Evolutionary conservation across 768 basidiomycete species (phyloP).

Genomic region (Clavaria fumosa): DNA sequence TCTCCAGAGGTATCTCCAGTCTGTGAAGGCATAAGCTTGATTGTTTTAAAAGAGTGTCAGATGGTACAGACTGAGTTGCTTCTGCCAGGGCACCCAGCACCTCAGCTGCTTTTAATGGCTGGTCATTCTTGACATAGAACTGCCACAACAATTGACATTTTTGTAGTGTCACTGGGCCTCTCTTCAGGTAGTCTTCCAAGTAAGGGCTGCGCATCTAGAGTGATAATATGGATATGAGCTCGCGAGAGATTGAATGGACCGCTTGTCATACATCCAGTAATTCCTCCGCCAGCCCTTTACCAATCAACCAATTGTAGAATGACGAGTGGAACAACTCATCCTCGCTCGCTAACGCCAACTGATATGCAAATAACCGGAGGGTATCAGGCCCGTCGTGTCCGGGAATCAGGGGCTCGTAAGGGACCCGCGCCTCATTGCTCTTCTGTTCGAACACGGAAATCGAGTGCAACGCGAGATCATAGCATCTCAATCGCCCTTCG

Average conservation of each 20-base stretch:
- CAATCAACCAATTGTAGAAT: conserved; percentile 89
- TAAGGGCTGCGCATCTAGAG: conserved; percentile 69
- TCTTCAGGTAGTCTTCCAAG: conserved; percentile 75
- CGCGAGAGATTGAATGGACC: conserved; percentile 12
- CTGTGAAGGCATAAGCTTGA: conserved; percentile 26
- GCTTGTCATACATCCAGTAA: conserved; percentile 81
- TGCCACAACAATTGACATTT: conserved; percentile 92
- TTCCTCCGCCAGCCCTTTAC: conserved; percentile 67
- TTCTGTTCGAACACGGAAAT: conserved; percentile 66
- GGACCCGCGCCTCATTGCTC: conserved; percentile 18
- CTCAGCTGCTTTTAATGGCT: conserved; percentile 77
- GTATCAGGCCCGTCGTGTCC: conserved; percentile 42
- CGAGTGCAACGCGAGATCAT: conserved; percentile 72
- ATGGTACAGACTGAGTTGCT: conserved; percentile 58
- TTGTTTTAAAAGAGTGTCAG: no score
- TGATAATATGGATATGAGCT: background rate
- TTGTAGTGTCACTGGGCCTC: conserved; percentile 64
- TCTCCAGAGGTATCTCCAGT: conserved; percentile 51
- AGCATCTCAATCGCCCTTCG: conserved; percentile 55
- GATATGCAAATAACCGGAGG: conserved; percentile 74
- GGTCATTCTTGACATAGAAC: conserved; percentile 86
- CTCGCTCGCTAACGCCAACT: conserved; percentile 66
- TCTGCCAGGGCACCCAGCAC: conserved; percentile 75
- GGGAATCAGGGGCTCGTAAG: conserved; percentile 13
- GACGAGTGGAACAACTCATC: conserved; percentile 92